Evolutionary conservation across 352 stramenopile genomes (phyloP).

Genomic region (Phytophthora pinifolia): DNA sequence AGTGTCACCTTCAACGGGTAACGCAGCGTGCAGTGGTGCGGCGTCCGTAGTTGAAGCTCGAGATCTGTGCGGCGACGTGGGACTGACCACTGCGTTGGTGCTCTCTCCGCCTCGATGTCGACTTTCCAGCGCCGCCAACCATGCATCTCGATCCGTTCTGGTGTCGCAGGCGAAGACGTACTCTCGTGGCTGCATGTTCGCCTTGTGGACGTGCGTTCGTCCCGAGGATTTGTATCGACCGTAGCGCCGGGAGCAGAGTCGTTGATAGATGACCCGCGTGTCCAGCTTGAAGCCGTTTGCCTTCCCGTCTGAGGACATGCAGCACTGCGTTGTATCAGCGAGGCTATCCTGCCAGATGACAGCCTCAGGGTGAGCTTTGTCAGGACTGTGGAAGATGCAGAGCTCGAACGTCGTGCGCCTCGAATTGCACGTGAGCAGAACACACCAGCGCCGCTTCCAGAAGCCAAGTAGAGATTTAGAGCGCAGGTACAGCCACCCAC

Average conservation of each 20-base stretch:
- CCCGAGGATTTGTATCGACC: conserved; percentile 37
- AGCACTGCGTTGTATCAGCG: conserved; percentile 24
- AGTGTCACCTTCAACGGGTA: not conserved
- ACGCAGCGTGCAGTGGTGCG: not conserved
- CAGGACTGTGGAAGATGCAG: conserved; percentile 45
- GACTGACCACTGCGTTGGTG: conserved; percentile 14
- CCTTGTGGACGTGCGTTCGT: conserved; percentile 28
- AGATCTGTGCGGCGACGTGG: conserved; percentile 11
- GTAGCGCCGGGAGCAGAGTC: conserved; percentile 26
- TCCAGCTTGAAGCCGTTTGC: conserved; percentile 50
- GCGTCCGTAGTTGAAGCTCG: conserved; percentile 5
- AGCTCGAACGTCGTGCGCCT: conserved; percentile 50
- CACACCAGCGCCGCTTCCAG: conserved; percentile 69
- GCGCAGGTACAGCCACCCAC: conserved; percentile 59
- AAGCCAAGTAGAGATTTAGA: conserved; percentile 36
- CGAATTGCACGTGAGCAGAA: conserved; percentile 52
- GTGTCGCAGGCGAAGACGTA: conserved; percentile 51
- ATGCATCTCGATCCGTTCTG: conserved; percentile 29
- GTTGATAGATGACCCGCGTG: conserved; percentile 39
- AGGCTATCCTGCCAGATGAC: conserved; percentile 46
- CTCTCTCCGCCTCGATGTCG: conserved; percentile 14
- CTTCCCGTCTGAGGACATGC: conserved; percentile 24
- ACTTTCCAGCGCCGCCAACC: conserved; percentile 38
- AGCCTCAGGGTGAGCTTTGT: conserved; percentile 37
- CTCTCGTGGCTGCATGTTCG: conserved; percentile 21